phyloP scores from a whole-genome alignment of 768 basidiomycete genomes.

The Suillus tomentosus region DNA sequence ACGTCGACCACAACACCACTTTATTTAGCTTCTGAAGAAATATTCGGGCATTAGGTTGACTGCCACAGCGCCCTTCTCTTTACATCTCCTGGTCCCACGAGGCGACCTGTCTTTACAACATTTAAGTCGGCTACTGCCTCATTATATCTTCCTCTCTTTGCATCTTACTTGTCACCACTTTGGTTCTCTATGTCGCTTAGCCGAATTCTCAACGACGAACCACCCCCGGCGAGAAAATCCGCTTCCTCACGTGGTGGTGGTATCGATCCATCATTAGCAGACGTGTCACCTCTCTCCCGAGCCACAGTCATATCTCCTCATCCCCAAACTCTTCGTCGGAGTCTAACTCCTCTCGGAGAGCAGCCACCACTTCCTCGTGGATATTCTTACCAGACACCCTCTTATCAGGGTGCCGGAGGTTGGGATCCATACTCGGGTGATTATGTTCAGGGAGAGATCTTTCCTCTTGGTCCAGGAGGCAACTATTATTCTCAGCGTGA shows the following conservation, averaged over 20 bases:
- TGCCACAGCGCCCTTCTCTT: constrained; percentile 13
- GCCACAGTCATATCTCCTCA: constrained; percentile 21
- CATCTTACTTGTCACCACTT: constrained; percentile 9
- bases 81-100: constrained; percentile 37
- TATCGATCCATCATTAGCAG: constrained; percentile 23
- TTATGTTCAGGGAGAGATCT: constrained; percentile 40
- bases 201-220: constrained; percentile 78
- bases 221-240: constrained; percentile 41
- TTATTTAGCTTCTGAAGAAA: constrained; percentile 8
- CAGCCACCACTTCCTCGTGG: constrained; percentile 36
- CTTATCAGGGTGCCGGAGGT: constrained; percentile 41
- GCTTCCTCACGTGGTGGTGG: constrained; percentile 22
- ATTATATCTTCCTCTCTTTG: constrained; percentile 14
- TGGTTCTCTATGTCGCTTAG: constrained; percentile 66
- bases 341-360: constrained; percentile 29
- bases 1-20: constrained; percentile 1
- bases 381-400: constrained; percentile 39
- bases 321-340: constrained; percentile 29
- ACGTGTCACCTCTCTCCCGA: constrained; percentile 26
- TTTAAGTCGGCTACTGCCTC: constrained; percentile 18
- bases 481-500: constrained; percentile 38
- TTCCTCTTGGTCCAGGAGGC: constrained; percentile 39
- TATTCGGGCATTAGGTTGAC: constrained; percentile 6
- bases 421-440: constrained; percentile 42
- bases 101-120: constrained; percentile 21